Base-by-base conservation (phyloP, 164 flowering plant species). In the Saururus chinensis region DNA sequence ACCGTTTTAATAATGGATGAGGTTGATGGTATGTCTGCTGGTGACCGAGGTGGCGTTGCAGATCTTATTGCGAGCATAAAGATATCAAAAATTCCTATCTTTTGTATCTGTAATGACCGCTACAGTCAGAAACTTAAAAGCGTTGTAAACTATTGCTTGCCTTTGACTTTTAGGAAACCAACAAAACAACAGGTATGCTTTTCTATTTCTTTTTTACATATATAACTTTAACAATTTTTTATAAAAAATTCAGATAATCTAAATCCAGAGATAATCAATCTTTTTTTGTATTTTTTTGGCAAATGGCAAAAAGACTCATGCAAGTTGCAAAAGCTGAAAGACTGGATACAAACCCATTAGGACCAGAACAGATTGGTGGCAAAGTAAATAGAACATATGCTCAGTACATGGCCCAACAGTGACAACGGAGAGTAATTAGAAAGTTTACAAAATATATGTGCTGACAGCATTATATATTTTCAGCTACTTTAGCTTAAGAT, bases 11-110 rank as follows among this genome's bases (percentile, higher is more conserved):
- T 93, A 56, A 93, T 93, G 98, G 98, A 93, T 78, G 98, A 93
- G 77, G 98, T 93, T 69, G 98, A 93, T 84, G 98, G 98, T 20
- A 93, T 93, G 98, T 93, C 98, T 74, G 92, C 95, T 76, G 98
- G 98, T 66, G 98, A 93, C 78, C 79, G 98, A 76, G 98, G 97
- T 59, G 98, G 98, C 37, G 81, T 90, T 56, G 92, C 97, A 68
- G 98, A 93, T 75, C 91, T 93, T 67, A 88, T 93, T 73, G 87
- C 95, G 51, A 90, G 96, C 79, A 93, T 93, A 70, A 90, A 90
- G 71, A 80, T 84, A 42, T 86, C 98, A 40, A 93, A 86, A 78
- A 79, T 93, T 75, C 98, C 98, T 25, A 88, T 93, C 56, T 83
- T 93, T 64, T 93, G 98, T 75, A 93, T 93, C 35, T 93, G 98